phyloP scores from a whole-genome alignment of 257 asterid genomes.

The Solanum gandarillasii region DNA sequence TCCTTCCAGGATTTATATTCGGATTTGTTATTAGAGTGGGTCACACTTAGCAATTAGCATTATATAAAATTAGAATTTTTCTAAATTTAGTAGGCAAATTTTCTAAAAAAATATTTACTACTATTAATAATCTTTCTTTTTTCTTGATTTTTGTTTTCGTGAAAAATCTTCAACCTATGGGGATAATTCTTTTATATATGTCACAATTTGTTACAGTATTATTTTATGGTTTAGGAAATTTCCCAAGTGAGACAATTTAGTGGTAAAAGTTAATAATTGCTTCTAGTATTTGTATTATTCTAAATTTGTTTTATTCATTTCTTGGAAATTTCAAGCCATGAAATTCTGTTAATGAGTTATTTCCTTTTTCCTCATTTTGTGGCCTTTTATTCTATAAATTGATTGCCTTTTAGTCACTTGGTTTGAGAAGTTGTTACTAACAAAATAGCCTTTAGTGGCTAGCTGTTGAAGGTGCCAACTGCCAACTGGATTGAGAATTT shows the following conservation, averaged over 20 bases:
- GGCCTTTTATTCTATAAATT: neutral
- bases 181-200: neutral
- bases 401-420: neutral
- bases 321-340: neutral
- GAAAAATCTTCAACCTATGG: neutral
- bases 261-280: neutral
- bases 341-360: neutral
- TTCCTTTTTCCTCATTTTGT: neutral
- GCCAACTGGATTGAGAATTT: neutral
- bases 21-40: neutral
- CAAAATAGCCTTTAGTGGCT: neutral
- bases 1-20: neutral
- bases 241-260: neutral
- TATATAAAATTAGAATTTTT: neutral
- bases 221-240: neutral
- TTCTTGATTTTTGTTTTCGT: neutral
- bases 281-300: neutral
- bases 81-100: neutral
- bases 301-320: neutral
- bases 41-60: neutral
- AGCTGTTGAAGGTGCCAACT: neutral
- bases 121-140: neutral
- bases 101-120: neutral
- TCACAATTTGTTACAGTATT: neutral
- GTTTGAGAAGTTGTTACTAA: neutral